Evolutionary conservation across 2,329 filamentous ascomycete genomes (phyloP), one percentile per base, ranked within the genome.

Genomic region (Thelonectria olida): DNA sequence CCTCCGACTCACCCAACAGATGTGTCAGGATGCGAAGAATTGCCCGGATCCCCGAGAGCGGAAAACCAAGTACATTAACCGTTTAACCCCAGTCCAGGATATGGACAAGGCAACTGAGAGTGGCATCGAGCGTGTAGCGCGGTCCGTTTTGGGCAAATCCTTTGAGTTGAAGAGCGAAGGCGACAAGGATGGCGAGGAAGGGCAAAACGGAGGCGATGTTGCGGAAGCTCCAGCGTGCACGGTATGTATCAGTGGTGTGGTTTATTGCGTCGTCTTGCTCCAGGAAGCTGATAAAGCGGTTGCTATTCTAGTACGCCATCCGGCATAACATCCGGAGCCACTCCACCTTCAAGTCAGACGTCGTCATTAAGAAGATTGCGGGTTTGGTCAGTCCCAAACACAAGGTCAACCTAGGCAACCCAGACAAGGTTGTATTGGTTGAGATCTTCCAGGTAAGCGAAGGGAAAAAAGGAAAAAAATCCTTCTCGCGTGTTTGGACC

Each of bases 241-340:
- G 64, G 84, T 86, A 74, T 74, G 82, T 75, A 48, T 48, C 63
- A 23, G 45, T 55, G 36, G n/a, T 55, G 52, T 25, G 27, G 27
- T 12, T 57, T 49, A 41, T 54, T 54, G 38, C 27, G 13, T 25
- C 31, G 31, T 34, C 9, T 15, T 34, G 13, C 12, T 34, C 13
- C 15, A 34, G 31, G 28, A 59, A 45, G 50, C 66, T 72, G 54
- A 71, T 62, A 19, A 58, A 58, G 25, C 20, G n/a, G 36, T 45
- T 13, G 17, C 23, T 25, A 27, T 25, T 49, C 10, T 63, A 95
- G 92, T 96, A 93, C 77, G 92, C 92, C n/a, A 94, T 96, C 67
- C 88, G 92, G 44, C 87, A 90, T n/a, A 90, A 87, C 13, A 87
- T 92, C 63, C 88, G 92, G 56, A 92, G 91, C 71, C 89, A 94